phyloP scores from a whole-genome alignment of 2,329 filamentous ascomycete genomes.

The Triangularia verruculosa region DNA sequence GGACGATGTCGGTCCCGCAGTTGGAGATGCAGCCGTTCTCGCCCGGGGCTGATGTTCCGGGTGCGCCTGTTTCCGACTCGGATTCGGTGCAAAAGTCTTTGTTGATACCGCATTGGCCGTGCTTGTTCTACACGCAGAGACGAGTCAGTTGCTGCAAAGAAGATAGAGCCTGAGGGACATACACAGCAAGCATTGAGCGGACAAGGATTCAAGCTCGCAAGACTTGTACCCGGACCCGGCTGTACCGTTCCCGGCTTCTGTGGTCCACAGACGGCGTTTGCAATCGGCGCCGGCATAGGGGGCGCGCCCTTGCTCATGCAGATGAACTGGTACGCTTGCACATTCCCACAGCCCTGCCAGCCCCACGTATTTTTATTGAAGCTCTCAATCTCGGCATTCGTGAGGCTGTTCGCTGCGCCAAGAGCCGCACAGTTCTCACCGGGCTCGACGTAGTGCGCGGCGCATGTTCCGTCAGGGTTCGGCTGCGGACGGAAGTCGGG shows the following conservation, averaged over 20 bases:
- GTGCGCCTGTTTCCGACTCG: slow-evolving; percentile 14
- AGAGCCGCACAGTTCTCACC: slow-evolving; percentile 23
- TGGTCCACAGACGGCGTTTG: slow-evolving; percentile 15
- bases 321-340: slow-evolving; percentile 24
- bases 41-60: slow-evolving; percentile 25
- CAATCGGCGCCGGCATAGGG: slow-evolving; percentile 40
- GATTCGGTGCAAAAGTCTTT: slow-evolving; percentile 31
- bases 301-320: slow-evolving; percentile 24
- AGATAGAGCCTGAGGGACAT: not conserved
- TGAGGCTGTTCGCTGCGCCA: slow-evolving; percentile 33
- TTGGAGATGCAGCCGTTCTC: slow-evolving; percentile 36
- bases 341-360: slow-evolving; percentile 34
- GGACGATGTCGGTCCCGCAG: slow-evolving; percentile 39
- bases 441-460: slow-evolving; percentile 31
- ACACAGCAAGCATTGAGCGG: slow-evolving; percentile 42
- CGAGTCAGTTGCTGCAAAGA: not conserved
- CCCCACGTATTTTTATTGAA: slow-evolving; percentile 44
- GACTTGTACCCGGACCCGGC: not conserved
- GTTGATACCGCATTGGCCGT: slow-evolving; percentile 32
- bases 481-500: slow-evolving; percentile 37
- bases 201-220: slow-evolving; percentile 42
- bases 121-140: slow-evolving; percentile 32
- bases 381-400: slow-evolving; percentile 33
- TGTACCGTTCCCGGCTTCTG: not conserved
- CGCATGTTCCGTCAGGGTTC: slow-evolving; percentile 35